These are phyloP conservation scores for Quercus alba DNA, from an alignment of 306 rosid species.

Conservation along the genomic window DNA sequence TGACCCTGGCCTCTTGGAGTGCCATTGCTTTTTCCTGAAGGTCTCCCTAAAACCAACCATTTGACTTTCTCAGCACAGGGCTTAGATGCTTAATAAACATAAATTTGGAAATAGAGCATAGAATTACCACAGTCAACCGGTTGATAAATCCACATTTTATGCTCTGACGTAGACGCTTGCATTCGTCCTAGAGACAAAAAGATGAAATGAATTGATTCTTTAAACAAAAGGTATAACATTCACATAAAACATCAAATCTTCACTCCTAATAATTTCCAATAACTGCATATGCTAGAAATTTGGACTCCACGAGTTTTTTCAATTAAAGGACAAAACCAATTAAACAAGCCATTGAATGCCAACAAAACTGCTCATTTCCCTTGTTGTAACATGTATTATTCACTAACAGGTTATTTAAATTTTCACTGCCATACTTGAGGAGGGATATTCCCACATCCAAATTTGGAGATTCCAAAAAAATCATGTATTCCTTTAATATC, in stretches of 20 bases:
- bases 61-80: slow-evolving; percentile 27
- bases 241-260: background rate
- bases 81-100: slow-evolving; percentile 6
- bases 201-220: slow-evolving; percentile 1
- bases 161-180: slow-evolving; percentile 98
- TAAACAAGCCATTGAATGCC: background rate
- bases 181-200: slow-evolving; percentile 64
- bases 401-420: slow-evolving; percentile 3
- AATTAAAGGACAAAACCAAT: background rate
- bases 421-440: background rate
- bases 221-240: slow-evolving; percentile 10
- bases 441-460: slow-evolving; percentile 10
- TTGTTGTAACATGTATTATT: background rate
- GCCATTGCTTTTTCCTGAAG: slow-evolving; percentile 80
- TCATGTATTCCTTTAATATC: background rate
- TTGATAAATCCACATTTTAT: slow-evolving; percentile 92
- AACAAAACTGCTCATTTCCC: slow-evolving; percentile 10
- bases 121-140: slow-evolving; percentile 82
- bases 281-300: slow-evolving; percentile 1
- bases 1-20: slow-evolving; percentile 89
- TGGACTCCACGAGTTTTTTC: background rate
- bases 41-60: slow-evolving; percentile 70
- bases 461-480: slow-evolving; percentile 10
- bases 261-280: slow-evolving; percentile 4
- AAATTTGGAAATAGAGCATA: slow-evolving; percentile 16